Conservation (phyloP, 2,329 filamentous ascomycete genomes). For the Alternaria incomplexa region DNA sequence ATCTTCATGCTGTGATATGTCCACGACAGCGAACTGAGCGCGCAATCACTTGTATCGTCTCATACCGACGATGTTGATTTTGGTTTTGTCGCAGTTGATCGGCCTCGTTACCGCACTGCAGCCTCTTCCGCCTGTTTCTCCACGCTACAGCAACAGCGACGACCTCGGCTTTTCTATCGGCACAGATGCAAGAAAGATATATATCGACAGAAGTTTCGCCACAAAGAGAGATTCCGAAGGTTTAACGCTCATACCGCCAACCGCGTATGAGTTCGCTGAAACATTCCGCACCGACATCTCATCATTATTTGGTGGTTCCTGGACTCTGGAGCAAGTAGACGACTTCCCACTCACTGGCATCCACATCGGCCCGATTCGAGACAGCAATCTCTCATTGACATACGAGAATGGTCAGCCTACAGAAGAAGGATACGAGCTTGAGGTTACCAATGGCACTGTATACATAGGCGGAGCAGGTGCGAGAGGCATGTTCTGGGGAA, state of each 20-base stretch:
- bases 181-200: slow-evolving; percentile 44
- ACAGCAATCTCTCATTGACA: slow-evolving; percentile 38
- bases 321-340: slow-evolving; percentile 51
- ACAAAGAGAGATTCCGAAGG: slow-evolving; percentile 52
- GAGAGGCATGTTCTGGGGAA: slow-evolving; percentile 57
- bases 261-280: slow-evolving; percentile 56
- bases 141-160: slow-evolving; percentile 17
- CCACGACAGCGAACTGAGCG: neutral
- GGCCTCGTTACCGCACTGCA: slow-evolving; percentile 39
- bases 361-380: slow-evolving; percentile 48
- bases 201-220: slow-evolving; percentile 51
- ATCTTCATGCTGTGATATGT: neutral
- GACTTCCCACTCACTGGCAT: slow-evolving; percentile 51
- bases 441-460: slow-evolving; percentile 43
- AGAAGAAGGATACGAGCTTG: slow-evolving; percentile 59
- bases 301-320: slow-evolving; percentile 49
- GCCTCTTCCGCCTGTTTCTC: slow-evolving; percentile 48
- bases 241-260: slow-evolving; percentile 60
- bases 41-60: neutral
- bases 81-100: neutral
- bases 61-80: neutral
- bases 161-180: slow-evolving; percentile 30
- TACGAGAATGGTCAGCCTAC: slow-evolving; percentile 57
- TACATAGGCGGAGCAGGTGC: slow-evolving; percentile 52
- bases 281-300: slow-evolving; percentile 56